Evolutionary conservation across 805 yeast genomes (phyloP).

Genomic region (Clavispora carvajalis): DNA sequence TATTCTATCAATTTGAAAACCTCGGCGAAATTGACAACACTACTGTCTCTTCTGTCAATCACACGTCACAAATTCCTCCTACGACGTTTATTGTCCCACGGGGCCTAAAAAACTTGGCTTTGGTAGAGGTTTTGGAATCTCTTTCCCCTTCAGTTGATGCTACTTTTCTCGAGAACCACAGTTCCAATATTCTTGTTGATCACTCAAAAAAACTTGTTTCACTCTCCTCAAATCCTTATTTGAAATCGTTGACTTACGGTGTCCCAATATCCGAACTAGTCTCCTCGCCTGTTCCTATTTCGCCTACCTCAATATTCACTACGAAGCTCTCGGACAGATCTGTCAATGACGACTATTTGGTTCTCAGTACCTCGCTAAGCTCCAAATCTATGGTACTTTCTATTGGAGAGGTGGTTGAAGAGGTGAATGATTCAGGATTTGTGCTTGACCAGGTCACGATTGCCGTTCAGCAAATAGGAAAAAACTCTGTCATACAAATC

Average conservation of each 20-base stretch:
- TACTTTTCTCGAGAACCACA: constrained; percentile 13
- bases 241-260: constrained; percentile 52
- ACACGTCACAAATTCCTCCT: neutral
- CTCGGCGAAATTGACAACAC: constrained; percentile 54
- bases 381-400: constrained; percentile 69
- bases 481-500: constrained; percentile 61
- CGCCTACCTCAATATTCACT: constrained; percentile 60
- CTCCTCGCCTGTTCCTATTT: constrained; percentile 68
- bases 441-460: constrained; percentile 54
- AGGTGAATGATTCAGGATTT: constrained; percentile 64
- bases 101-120: constrained; percentile 50
- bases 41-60: constrained; percentile 5
- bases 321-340: constrained; percentile 44
- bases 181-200: constrained; percentile 11
- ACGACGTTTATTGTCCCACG: constrained; percentile 21
- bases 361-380: constrained; percentile 50
- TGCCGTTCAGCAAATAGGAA: constrained; percentile 64
- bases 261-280: constrained; percentile 59
- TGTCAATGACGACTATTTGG: constrained; percentile 54
- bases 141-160: constrained; percentile 48
- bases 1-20: constrained; percentile 72
- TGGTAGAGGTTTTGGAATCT: constrained; percentile 46
- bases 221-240: constrained; percentile 37
- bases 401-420: constrained; percentile 77
- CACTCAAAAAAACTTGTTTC: constrained; percentile 21